A percentile compares a stretch with the other conserved stretches of the same genome.
Conservation (phyloP, 768 basidiomycete species). For the Lentinula sp. region DNA sequence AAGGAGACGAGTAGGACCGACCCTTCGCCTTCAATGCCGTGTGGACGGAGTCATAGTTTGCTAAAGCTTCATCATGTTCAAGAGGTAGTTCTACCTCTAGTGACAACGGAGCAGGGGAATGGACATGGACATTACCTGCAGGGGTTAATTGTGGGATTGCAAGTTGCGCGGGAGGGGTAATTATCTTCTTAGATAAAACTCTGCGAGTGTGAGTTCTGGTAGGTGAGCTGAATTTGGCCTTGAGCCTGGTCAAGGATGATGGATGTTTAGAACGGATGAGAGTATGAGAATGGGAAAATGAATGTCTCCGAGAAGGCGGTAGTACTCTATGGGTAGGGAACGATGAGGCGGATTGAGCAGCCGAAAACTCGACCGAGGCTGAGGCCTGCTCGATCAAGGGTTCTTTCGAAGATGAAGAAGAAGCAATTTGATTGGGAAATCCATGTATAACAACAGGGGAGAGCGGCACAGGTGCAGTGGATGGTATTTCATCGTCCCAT, state of each 20-base stretch:
- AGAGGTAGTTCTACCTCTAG: background rate
- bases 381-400: background rate
- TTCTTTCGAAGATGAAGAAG: background rate
- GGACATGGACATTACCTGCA: background rate
- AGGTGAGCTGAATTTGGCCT: slow-evolving; percentile 36
- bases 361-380: background rate
- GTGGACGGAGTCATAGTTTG: background rate
- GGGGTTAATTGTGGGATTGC: background rate
- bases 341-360: slow-evolving; percentile 5
- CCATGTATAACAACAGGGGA: slow-evolving; percentile 28
- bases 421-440: background rate
- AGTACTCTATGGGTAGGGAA: slow-evolving; percentile 20
- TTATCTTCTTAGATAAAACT: slow-evolving; percentile 39
- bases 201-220: slow-evolving; percentile 42
- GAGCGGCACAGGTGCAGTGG: slow-evolving; percentile 62
- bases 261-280: slow-evolving; percentile 38
- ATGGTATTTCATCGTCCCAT: slow-evolving; percentile 39
- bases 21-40: slow-evolving; percentile 37
- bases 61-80: background rate
- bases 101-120: background rate
- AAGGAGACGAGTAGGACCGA: slow-evolving; percentile 61
- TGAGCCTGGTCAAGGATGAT: slow-evolving; percentile 42
- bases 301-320: slow-evolving; percentile 43
- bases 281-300: slow-evolving; percentile 53
- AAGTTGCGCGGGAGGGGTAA: background rate